Evolutionary conservation across 768 basidiomycete genomes (phyloP), one percentile per base, ranked within the genome.

Genomic region (Suillus brevipes): DNA sequence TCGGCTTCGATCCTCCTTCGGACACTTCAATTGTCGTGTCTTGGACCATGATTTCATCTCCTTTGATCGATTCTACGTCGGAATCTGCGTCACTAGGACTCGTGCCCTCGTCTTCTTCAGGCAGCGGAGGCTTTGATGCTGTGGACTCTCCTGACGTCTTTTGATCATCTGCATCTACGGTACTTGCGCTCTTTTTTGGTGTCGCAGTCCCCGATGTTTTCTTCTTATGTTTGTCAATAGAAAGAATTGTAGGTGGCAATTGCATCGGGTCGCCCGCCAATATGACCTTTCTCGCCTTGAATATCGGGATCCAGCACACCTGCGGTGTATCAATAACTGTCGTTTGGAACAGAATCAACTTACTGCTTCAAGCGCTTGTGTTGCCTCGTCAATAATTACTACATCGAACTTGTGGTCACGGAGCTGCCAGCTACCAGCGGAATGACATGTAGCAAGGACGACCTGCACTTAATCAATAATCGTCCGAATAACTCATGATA

Each of bases 211-310:
- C 64, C 61, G 72, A 73, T 58, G 69, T 69, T 42, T 76, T 77
- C 63, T 77, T 80, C 50, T 73, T 76, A n/a, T 79, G 75, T 36
- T 79, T 78, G 65, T 87, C 79, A 9, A 85, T 70, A 6, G 94
- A 92, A 36, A 97, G 80, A 56, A 99, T 87, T 0, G 97, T 99
- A 0, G 97, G 97, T 0, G 95, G 95, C 4, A 99, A 83, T 80
- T 99, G 97, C 83, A 94, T 90, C 2, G 95, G 96, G 77, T 98
- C 97, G 0, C 97, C 97, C 1, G 96, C 96, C 31, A 97, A 80
- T 16, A 95, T 90, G 58, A 95, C 79, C 74, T 95, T 97, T 78
- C 89, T 90, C 1, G 88, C 91, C 75, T 96, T 97, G 77, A 96
- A 87, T 63, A 98, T 91, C 0, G 97, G 96, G 38, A 99, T 86